Conservation (phyloP, 805 yeast genomes). For the Suhomyces vadensis region DNA sequence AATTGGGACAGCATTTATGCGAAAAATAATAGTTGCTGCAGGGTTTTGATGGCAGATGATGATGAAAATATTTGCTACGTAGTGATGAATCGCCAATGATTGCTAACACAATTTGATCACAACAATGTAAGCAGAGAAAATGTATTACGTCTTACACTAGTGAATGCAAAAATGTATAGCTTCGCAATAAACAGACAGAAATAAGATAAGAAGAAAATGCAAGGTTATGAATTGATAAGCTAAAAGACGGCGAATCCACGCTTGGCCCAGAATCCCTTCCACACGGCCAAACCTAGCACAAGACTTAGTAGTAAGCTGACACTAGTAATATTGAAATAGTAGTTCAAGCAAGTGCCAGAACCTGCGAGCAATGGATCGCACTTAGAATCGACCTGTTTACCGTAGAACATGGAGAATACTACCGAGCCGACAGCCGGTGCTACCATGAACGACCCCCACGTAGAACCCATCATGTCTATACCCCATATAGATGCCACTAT, state of each 20-base stretch:
- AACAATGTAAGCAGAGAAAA: no score
- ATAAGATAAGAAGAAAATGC: neutral
- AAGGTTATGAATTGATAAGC: neutral
- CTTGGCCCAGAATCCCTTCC: slow-evolving; percentile 33
- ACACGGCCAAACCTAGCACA: slow-evolving; percentile 23
- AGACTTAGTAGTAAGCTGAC: slow-evolving; percentile 27
- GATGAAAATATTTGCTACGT: no score
- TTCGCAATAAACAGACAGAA: neutral
- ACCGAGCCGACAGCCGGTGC: slow-evolving; percentile 87
- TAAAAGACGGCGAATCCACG: slow-evolving; percentile 30
- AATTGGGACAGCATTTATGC: neutral
- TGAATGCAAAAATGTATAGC: no score
- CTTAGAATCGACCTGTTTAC: slow-evolving; percentile 54
- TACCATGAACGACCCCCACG: slow-evolving; percentile 87
- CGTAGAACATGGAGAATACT: slow-evolving; percentile 68
- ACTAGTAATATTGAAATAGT: slow-evolving; percentile 30
- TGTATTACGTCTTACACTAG: no score
- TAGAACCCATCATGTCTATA: slow-evolving; percentile 80
- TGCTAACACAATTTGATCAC: no score
- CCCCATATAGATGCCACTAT: slow-evolving; percentile 86
- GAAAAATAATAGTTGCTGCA: neutral
- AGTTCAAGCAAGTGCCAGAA: slow-evolving; percentile 22
- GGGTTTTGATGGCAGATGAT: neutral
- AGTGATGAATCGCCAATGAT: no score
- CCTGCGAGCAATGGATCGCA: slow-evolving; percentile 20